These are phyloP conservation scores for Mycena albidolilacea DNA, from an alignment of 768 basidiomycete genomes.

Conservation along the genomic window DNA sequence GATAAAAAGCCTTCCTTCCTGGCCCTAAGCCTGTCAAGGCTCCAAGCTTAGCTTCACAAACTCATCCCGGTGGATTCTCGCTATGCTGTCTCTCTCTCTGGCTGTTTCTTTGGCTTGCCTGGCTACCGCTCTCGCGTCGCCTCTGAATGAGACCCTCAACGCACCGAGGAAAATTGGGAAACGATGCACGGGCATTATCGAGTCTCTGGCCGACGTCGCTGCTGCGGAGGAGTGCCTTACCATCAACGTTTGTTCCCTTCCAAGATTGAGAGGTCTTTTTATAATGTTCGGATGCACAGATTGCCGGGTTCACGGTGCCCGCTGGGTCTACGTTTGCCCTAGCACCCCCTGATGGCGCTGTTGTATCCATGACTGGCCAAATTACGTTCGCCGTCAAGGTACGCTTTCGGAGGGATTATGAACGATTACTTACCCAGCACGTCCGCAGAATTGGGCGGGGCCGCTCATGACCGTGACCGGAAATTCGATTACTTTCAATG, in stretches of 20 bases:
- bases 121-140: neutral
- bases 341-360: slow-evolving; percentile 33
- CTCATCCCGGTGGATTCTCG: neutral
- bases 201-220: slow-evolving; percentile 33
- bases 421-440: neutral
- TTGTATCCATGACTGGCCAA: slow-evolving; percentile 32
- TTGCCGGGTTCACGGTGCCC: slow-evolving; percentile 29
- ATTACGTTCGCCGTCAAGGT: slow-evolving; percentile 33
- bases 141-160: slow-evolving; percentile 4
- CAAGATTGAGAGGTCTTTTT: no score
- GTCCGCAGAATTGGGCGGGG: slow-evolving; percentile 33
- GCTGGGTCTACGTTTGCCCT: slow-evolving; percentile 32
- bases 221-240: slow-evolving; percentile 28
- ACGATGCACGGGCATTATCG: slow-evolving; percentile 28
- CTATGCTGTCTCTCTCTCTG: slow-evolving; percentile 17
- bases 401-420: no score
- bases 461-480: slow-evolving; percentile 34
- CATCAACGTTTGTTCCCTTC: slow-evolving; percentile 18
- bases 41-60: neutral
- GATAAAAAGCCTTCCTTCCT: slow-evolving; percentile 9
- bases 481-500: slow-evolving; percentile 21
- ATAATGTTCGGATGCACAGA: neutral
- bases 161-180: slow-evolving; percentile 29
- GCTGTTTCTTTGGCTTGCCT: slow-evolving; percentile 22
- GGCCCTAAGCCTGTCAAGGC: neutral